Base-by-base conservation (phyloP, 768 basidiomycete genomes). In the Neoboletus subvelutipes region DNA sequence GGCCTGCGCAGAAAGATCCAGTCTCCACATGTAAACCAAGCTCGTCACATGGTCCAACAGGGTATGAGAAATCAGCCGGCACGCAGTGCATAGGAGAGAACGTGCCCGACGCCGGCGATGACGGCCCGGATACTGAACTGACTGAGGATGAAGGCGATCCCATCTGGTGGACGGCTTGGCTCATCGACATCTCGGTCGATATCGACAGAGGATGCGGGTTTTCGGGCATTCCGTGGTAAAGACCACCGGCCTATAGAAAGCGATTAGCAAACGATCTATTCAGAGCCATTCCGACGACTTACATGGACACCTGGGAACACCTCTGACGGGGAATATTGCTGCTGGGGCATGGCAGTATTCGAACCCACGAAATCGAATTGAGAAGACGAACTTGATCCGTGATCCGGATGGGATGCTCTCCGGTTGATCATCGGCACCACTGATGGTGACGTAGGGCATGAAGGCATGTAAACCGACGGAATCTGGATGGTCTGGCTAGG, bases 401-500 rank as follows among this genome's bases (percentile, higher is more conserved):
- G 78, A 60, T 78, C 77, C 41, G 81, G 76, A 67, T 79, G 76
- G 34, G 83, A 77, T 36, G 83, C 72, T 52, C 86, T 82, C 52
- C 84, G 79, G 64, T 79, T 81, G 76, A 85, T 85, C 76, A 86
- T 81, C 36, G 79, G 73, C 17, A 75, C 48, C 63, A 70, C 64
- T 13, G 83, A 81, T 13, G 85, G 85, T 34, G 86, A 86, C 11
- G 82, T 78, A 10, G 85, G 85, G 67, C 82, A 86, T 15, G 86
- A 85, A 5, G 84, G 83, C 78, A 77, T 77, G 73, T 71, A 75
- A 7, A 90, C 80, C 60, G 79, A 82, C 24, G 88, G 88, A 41
- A 90, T 77, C 68, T 82, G 83, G 65, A 90, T 88, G 1, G 80
- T 78, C 72, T 89, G 87, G 61, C 81, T 83, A 4, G 84, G 85